Evolutionary conservation across 257 asterid genomes (phyloP), one percentile per base, ranked within the genome.

Genomic region (Primulina eburnea): DNA sequence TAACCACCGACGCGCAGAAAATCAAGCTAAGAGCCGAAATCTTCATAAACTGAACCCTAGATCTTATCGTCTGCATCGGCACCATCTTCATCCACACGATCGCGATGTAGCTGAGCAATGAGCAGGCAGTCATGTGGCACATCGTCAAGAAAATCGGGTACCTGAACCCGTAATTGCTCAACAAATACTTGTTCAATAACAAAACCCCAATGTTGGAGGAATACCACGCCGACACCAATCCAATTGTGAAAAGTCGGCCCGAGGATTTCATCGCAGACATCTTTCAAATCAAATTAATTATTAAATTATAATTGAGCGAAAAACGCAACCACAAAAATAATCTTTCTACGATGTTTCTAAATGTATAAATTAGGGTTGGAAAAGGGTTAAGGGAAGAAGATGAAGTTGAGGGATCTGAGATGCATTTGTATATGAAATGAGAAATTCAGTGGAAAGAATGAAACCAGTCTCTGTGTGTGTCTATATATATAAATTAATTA

Each of bases 121-220:
- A 70, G 43, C 83, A 79, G 20, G 83, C 83, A 12, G 78, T 75
- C 83, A 79, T 79, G 62, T 79, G 83, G 37, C 83, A 79, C 78
- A 75, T 79, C 38, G 83, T 79, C n/a, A 79, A 40, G 75, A 79
- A 79, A 17, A 79, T 75, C 29, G 83, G 83, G 61, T 71, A 79
- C 30, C 70, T 71, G 64, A 79, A 79, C 0, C 83, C 83, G 50
- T 79, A 79, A 64, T 79, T 79, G 32, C 75, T 71, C 37, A 79
- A 60, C 71, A 79, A 75, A 47, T 75, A 68, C 68, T 79, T 79
- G 80, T 79, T 79, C 29, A 79, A 63, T 29, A 79, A 71, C 17
- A 79, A 67, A 12, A 79, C 83, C n/a, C 83, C 83, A 57, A 79
- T 79, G 75, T 79, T 79, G 20, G 83, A 75, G 1, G 75, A 53